Base-by-base conservation (phyloP, 2,329 filamentous ascomycete genomes). In the Celoporthe dispersa region DNA sequence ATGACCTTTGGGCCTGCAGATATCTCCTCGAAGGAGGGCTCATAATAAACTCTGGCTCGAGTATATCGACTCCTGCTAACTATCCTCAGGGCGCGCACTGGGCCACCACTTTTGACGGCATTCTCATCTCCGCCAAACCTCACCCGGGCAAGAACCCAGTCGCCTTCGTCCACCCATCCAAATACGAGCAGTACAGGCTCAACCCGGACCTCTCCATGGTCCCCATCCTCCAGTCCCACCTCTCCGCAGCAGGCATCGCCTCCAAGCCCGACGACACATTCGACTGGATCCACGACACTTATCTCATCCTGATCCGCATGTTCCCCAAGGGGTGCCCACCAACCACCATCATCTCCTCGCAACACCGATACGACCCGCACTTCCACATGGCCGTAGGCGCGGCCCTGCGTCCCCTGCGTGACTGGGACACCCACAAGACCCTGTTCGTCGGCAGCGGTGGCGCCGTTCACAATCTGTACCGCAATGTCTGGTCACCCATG, bases 251-350 rank as follows among this genome's bases (percentile, higher is more conserved):
- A 1, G 88, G 89, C 11, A 86, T 91, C 78, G 81, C 87, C 44
- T 87, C 84, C 1, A 76, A 78, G 4, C 79, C 77, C 1, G 89
- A 91, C 75, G 74, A 82, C 0, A 81, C 76, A 0, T 92, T 92
- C 73, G 87, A 92, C 75, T 92, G 90, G 90, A 92, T 92, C 76
- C 90, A 92, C 80, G 90, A 92, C 78, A 91, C 88, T 0, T 92
- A 88, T 75, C 84, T 92, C 3, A 86, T 92, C 69, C 81, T 92
- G 11, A 90, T 92, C 76, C 84, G 89, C 67, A 92, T 92, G 90
- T 92, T 92, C 73, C 90, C 90, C 0, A 73, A 75, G 1, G 82
- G 81, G n/a, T 91, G 88, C 74, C 90, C 90, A 1, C 90, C 90
- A 0, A 91, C 90, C 0, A 90, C 88, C 2, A 82, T 91, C 55